Conservation (phyloP, 495 filamentous ascomycete species). For the Letharia columbiana region DNA sequence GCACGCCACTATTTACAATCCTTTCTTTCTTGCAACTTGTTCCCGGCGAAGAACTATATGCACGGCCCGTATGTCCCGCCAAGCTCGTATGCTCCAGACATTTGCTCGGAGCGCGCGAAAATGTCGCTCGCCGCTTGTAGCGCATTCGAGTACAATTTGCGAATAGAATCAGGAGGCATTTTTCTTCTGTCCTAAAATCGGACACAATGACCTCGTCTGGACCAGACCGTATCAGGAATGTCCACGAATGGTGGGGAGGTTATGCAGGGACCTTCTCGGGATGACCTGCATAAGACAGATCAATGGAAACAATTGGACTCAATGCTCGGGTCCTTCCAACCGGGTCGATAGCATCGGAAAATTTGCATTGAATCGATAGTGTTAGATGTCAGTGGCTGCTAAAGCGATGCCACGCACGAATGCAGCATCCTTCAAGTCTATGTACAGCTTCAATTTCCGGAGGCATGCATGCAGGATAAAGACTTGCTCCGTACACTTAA, state of each 20-base stretch:
- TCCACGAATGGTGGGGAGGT: background rate
- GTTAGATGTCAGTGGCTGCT: background rate
- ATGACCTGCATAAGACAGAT: background rate
- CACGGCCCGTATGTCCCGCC: background rate
- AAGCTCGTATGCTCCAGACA: background rate
- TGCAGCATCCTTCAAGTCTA: background rate
- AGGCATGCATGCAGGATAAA: background rate
- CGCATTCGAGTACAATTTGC: background rate
- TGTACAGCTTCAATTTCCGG: background rate
- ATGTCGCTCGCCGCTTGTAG: background rate
- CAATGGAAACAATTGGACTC: background rate
- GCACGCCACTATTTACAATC: background rate
- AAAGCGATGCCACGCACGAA: background rate
- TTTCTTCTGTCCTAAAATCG: background rate
- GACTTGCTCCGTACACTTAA: background rate
- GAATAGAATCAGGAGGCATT: background rate
- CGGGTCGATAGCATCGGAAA: background rate
- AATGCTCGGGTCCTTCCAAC: background rate
- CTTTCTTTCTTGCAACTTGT: background rate
- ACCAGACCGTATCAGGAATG: background rate
- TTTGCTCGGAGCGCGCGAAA: background rate
- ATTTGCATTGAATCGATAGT: background rate
- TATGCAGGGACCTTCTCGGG: background rate
- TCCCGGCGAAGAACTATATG: background rate
- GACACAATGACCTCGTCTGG: background rate